Base-by-base conservation (phyloP, 345 rosid genomes). In the Orychophragmus violaceus region DNA sequence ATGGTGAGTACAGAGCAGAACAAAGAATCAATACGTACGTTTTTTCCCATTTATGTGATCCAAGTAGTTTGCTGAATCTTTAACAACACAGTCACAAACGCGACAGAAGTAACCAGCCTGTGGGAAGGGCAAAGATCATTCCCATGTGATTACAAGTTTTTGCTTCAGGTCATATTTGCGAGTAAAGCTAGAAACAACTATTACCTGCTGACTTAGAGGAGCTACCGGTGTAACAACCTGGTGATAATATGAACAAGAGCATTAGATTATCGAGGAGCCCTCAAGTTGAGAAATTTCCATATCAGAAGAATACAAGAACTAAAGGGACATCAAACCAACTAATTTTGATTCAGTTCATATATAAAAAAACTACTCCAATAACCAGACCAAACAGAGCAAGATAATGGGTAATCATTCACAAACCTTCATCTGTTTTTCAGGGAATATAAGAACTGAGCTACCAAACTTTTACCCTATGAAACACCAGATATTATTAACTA, bases 151-250 rank as follows among this genome's bases (percentile, higher is more conserved):
- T 16, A 36, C 45, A 49, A 37, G 32, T 32, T 30, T 72, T n/a
- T 28, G 1, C 36, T 36, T 66, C 54, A 37, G 23, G n/a, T 61
- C n/a, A 49, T 37, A 53, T 22, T 22, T 1, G 35, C 23, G 48
- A 48, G 37, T 19, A 3, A 19, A 6, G 28, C 50, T 22, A 58
- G 33, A 29, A 44, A 41, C 35, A 49, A 37, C 19, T 35, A 45
- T 80, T 66, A 94, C 99, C 97, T 94, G 97, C 75, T 94, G 97
- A 70, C 97, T 90, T 71, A 94, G 74, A 66, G 97, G 99, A 58
- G 99, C 96, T 57, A 94, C 95, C 1, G 97, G 99, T 59, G 99
- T 90, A 74, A 94, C 97, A 59, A 90, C 97, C 99, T 90, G 89
- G 74, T 70, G 54, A 54, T 59, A 46, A 0, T 10, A 68, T 2